A percentile compares a stretch with the other conserved stretches of the same genome.
phyloP scores from a whole-genome alignment of 805 yeast species.

The Starmerella ratchasimensis region DNA sequence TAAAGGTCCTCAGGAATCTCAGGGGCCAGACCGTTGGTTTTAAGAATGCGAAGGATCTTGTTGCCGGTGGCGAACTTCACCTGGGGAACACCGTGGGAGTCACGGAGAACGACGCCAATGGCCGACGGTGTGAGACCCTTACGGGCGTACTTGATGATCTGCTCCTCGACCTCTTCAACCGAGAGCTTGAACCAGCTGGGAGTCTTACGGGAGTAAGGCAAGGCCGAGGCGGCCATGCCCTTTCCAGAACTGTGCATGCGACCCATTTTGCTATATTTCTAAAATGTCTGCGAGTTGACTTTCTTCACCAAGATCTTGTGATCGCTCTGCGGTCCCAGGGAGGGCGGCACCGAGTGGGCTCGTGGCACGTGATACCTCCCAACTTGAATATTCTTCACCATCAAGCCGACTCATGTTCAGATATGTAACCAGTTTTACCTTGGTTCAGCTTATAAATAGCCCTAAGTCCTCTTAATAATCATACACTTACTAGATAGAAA shows the following conservation, averaged over 20 bases:
- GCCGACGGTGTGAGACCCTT: conserved; percentile 99
- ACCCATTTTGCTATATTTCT: conserved; percentile 65
- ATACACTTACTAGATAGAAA: too few relatives aligned
- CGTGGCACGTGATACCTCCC: conserved; percentile 7
- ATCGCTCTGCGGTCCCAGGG: not conserved
- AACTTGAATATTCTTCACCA: conserved; percentile 1
- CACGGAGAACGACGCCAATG: conserved; percentile 98
- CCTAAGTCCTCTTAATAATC: too few relatives aligned
- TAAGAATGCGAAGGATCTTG: conserved; percentile 98
- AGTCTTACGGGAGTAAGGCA: conserved; percentile 97
- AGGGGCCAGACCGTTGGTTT: conserved; percentile 99
- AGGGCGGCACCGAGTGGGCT: conserved; percentile 2
- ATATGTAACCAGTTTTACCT: too few relatives aligned
- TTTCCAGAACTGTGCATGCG: conserved; percentile 99
- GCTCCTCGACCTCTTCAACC: conserved; percentile 91
- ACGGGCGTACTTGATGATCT: conserved; percentile 98
- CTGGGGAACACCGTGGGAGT: conserved; percentile 99
- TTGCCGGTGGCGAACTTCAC: conserved; percentile 93
- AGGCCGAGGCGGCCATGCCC: conserved; percentile 97
- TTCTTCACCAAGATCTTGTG: conserved; percentile 5
- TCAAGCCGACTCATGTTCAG: too few relatives aligned
- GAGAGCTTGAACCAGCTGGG: conserved; percentile 99
- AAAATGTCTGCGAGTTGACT: conserved; percentile 17
- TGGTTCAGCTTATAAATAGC: too few relatives aligned
- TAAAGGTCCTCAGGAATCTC: conserved; percentile 99